A percentile compares a stretch with the other conserved stretches of the same genome.
Conservation (phyloP, 768 basidiomycete genomes). For the Multifurca ochricompacta region DNA sequence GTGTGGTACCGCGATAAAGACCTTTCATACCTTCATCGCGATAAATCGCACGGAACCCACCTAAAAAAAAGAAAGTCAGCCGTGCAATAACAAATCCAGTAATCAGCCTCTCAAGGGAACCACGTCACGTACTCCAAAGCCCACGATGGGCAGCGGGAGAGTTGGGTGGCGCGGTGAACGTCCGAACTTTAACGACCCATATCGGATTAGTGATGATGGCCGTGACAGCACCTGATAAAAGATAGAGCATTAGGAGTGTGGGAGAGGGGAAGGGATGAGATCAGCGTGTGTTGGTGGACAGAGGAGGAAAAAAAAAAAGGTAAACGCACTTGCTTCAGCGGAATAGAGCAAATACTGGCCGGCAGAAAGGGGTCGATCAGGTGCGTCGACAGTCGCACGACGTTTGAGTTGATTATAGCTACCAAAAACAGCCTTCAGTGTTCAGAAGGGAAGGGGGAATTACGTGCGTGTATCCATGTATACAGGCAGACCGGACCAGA, state of each 20-base stretch:
- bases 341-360: conserved; percentile 80
- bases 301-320: conserved; percentile 17
- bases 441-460: too few relatives aligned
- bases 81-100: too few relatives aligned
- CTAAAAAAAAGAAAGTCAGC: conserved; percentile 28
- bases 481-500: too few relatives aligned
- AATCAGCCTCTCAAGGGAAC: conserved; percentile 61
- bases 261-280: conserved; percentile 18
- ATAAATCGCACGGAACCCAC: conserved; percentile 67
- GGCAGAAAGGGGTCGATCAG: conserved; percentile 60
- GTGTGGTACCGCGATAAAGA: conserved; percentile 77
- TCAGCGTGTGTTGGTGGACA: neutral
- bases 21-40: conserved; percentile 69
- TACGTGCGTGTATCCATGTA: too few relatives aligned
- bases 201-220: conserved; percentile 95
- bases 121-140: conserved; percentile 72
- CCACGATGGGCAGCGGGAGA: conserved; percentile 71
- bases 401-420: conserved; percentile 95
- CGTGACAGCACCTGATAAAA: conserved; percentile 70
- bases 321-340: conserved; percentile 93
- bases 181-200: conserved; percentile 96
- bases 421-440: neutral
- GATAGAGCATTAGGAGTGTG: too few relatives aligned
- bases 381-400: conserved; percentile 59
- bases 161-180: conserved; percentile 75